These are phyloP conservation scores for Hypoxylon subgilvum DNA, from an alignment of 495 filamentous ascomycete genomes.

Conservation along the genomic window DNA sequence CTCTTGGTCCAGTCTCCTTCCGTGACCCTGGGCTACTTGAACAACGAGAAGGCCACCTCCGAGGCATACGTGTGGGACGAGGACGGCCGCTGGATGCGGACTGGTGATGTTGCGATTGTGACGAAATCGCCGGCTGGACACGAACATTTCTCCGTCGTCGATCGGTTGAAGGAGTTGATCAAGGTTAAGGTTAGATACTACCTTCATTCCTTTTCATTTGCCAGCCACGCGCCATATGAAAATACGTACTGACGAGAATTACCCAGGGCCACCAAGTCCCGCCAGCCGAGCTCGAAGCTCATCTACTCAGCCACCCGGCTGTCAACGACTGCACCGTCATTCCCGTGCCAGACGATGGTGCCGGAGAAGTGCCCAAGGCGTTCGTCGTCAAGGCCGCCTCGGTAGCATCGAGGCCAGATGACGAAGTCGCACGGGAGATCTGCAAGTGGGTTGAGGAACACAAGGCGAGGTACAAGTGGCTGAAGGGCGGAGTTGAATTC, in stretches of 20 bases:
- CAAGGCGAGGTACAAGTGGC: slow-evolving; percentile 88
- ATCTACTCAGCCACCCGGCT: slow-evolving; percentile 78
- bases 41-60: slow-evolving; percentile 80
- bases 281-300: slow-evolving; percentile 88
- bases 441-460: slow-evolving; percentile 78
- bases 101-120: slow-evolving; percentile 83
- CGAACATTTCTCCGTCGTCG: slow-evolving; percentile 84
- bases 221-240: no score
- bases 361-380: slow-evolving; percentile 87
- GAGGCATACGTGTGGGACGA: slow-evolving; percentile 80
- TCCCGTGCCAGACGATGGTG: slow-evolving; percentile 72
- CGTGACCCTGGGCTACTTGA: slow-evolving; percentile 80
- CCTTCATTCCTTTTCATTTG: no score
- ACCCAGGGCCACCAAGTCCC: slow-evolving; percentile 84
- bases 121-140: slow-evolving; percentile 64
- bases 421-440: slow-evolving; percentile 65
- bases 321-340: slow-evolving; percentile 89
- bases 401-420: slow-evolving; percentile 58
- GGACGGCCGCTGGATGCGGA: slow-evolving; percentile 77
- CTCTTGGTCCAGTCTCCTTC: slow-evolving; percentile 77
- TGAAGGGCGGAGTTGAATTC: slow-evolving; percentile 85
- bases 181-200: slow-evolving; percentile 77
- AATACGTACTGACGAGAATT: slow-evolving; percentile 1
- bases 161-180: slow-evolving; percentile 92
- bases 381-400: slow-evolving; percentile 78